These are phyloP conservation scores for Rhynchosporium agropyri DNA, from an alignment of 2,329 filamentous ascomycete species.

Conservation along the genomic window DNA sequence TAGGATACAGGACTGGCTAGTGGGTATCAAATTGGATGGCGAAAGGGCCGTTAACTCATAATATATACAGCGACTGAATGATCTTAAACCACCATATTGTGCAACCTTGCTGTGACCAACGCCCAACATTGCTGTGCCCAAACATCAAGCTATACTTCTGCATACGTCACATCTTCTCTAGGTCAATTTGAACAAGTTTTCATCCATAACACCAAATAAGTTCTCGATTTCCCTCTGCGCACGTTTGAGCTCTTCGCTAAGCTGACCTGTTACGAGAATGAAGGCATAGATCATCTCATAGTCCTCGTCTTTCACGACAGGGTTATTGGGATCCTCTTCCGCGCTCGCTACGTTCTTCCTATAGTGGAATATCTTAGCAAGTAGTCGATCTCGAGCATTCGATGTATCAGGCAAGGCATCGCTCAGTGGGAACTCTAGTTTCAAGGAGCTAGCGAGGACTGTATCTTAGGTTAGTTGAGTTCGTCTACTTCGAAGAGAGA, in stretches of 20 bases:
- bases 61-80: conserved; percentile 17
- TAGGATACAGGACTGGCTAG: not conserved
- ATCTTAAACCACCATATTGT: not conserved
- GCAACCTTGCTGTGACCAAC: conserved; percentile 2
- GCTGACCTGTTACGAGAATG: conserved; percentile 68
- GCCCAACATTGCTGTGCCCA: not conserved
- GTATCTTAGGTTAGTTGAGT: conserved; percentile 32
- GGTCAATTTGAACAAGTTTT: conserved; percentile 57
- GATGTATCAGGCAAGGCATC: conserved; percentile 85
- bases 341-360: conserved; percentile 57
- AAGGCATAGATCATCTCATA: conserved; percentile 94
- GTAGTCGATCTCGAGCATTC: conserved; percentile 75
- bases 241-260: conserved; percentile 64
- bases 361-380: conserved; percentile 88
- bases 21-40: conserved; percentile 16
- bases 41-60: conserved; percentile 11
- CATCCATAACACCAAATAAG: conserved; percentile 64
- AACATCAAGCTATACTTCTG: not conserved
- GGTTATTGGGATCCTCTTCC: conserved; percentile 24
- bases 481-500: not conserved
- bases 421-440: conserved; percentile 90
- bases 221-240: conserved; percentile 64
- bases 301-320: conserved; percentile 68
- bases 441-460: conserved; percentile 90
- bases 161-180: not conserved